Evolutionary conservation across 2,329 filamentous ascomycete genomes (phyloP), one percentile per base, ranked within the genome.

Genomic region (Penicillium psychrosexuale): DNA sequence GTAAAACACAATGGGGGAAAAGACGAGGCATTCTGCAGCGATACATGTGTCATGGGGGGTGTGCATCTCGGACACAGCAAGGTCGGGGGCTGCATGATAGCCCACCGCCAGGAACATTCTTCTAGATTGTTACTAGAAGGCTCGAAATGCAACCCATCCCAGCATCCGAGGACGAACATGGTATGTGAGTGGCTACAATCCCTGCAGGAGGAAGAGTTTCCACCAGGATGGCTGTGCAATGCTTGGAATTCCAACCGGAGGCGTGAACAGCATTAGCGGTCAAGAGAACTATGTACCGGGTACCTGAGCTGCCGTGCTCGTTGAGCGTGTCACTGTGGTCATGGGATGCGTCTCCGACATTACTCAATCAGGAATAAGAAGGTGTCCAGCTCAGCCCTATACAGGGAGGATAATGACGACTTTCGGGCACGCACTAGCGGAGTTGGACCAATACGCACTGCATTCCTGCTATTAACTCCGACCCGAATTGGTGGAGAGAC

Each of bases 61-160:
- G 13, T 46, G 40, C 33, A 30, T 30, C 39, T 49, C 43, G 34
- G 55, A 57, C 43, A 42, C 45, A 44, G 33, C 45, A 50, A 47
- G 43, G 40, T n/a, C 44, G 31, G 55, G 53, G 53, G 49, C 51
- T 52, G 58, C 58, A 56, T 51, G 24, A 36, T 36, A 43, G 59
- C 54, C 59, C 61, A 65, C 62, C 62, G 62, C 62, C 57, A 61
- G 62, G 58, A 56, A 62, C 59, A 53, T 63, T 58, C 62, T 70
- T 69, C 66, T 64, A 69, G 65, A 68, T 60, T 58, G 62, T 66
- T 59, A 61, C 58, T 63, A 62, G 63, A 67, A 69, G 57, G 56
- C 57, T 66, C 53, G 27, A 51, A 55, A 53, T 56, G 47, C 54
- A 59, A 57, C 60, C 55, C 55, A 61, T 53, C 59, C 61, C 62